Conservation (phyloP, 495 filamentous ascomycete genomes). For the Aspergillus panamensis region DNA sequence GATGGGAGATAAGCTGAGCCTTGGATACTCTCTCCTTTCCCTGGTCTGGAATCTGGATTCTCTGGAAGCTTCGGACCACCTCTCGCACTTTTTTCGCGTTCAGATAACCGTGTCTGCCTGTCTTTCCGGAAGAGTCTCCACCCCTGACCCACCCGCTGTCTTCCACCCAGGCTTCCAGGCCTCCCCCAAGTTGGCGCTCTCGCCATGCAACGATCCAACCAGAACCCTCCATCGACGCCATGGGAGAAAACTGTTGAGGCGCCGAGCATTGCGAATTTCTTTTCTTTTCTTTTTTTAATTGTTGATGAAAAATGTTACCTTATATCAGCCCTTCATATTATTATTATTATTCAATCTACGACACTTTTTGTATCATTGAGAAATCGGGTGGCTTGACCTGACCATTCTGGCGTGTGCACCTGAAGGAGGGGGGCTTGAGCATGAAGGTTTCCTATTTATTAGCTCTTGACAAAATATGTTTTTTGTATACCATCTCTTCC, state of each 20-base stretch:
- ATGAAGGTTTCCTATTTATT: neutral
- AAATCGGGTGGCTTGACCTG: neutral
- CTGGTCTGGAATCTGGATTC: neutral
- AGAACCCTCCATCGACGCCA: conserved; percentile 1
- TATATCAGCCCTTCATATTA: neutral
- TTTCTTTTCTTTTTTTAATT: conserved; percentile 2
- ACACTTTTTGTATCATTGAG: neutral
- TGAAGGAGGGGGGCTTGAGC: neutral
- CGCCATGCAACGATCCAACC: conserved; percentile 21
- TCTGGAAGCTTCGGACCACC: neutral
- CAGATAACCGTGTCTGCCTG: conserved; percentile 12
- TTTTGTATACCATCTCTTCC: neutral
- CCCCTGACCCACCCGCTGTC: conserved; percentile 6
- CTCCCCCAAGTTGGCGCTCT: conserved; percentile 4
- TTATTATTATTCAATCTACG: neutral
- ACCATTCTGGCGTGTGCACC: neutral
- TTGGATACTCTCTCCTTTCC: neutral
- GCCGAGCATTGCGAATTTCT: neutral
- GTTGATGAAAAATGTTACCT: neutral
- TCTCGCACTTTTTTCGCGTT: neutral
- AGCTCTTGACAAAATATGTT: neutral
- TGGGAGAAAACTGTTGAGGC: conserved; percentile 4
- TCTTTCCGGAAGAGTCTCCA: conserved; percentile 1
- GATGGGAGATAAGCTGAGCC: conserved; percentile 11
- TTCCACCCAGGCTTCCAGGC: conserved; percentile 12